phyloP scores from a whole-genome alignment of 2,329 filamentous ascomycete species.

The Penicillium nordicum region DNA sequence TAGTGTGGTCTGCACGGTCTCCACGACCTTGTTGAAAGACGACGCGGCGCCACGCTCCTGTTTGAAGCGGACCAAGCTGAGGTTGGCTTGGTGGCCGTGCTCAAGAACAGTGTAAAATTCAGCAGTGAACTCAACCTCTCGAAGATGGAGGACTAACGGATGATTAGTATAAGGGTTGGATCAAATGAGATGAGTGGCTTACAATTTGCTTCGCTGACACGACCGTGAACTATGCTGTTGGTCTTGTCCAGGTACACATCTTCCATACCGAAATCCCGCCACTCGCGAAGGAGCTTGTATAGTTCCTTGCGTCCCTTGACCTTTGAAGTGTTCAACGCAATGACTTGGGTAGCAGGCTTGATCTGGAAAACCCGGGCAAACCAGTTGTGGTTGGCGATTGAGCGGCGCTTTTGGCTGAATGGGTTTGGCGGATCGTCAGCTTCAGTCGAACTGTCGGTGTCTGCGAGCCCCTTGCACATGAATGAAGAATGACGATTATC shows the following conservation, averaged over 20 bases:
- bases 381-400: slow-evolving; percentile 66
- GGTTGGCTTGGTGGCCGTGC: slow-evolving; percentile 69
- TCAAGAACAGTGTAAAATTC: slow-evolving; percentile 89
- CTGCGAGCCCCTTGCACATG: slow-evolving; percentile 13
- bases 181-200: slow-evolving; percentile 41
- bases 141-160: slow-evolving; percentile 67
- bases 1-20: slow-evolving; percentile 69
- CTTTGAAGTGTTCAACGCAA: slow-evolving; percentile 73
- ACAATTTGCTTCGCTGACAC: slow-evolving; percentile 76
- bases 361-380: slow-evolving; percentile 83
- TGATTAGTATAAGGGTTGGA: slow-evolving; percentile 17
- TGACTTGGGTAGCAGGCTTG: slow-evolving; percentile 71
- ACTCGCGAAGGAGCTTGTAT: slow-evolving; percentile 69
- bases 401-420: slow-evolving; percentile 14
- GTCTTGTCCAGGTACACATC: slow-evolving; percentile 76
- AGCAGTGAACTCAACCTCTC: slow-evolving; percentile 80
- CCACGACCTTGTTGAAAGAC: slow-evolving; percentile 79
- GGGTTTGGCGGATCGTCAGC: slow-evolving; percentile 13
- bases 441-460: slow-evolving; percentile 19
- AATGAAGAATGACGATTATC: slow-evolving; percentile 6
- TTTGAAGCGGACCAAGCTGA: slow-evolving; percentile 80
- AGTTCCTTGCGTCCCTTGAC: slow-evolving; percentile 75
- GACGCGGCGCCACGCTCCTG: slow-evolving; percentile 90
- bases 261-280: slow-evolving; percentile 76
- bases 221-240: slow-evolving; percentile 74